A percentile compares a stretch with the other conserved stretches of the same genome.
phyloP scores from a whole-genome alignment of 805 yeast genomes.

The Starmerella apis region DNA sequence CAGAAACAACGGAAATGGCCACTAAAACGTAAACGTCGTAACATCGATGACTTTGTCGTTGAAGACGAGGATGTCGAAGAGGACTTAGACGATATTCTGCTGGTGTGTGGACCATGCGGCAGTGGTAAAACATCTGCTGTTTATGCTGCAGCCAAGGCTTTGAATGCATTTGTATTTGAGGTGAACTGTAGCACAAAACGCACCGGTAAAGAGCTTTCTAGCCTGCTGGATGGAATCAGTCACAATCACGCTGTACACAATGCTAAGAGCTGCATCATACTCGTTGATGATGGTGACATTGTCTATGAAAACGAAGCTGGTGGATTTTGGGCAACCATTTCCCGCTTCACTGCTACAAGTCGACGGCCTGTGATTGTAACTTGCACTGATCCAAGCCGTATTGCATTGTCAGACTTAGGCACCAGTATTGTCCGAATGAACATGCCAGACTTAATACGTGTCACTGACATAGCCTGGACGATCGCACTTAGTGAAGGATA shows the following conservation, averaged over 20 bases:
- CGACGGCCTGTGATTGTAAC: constrained; percentile 64
- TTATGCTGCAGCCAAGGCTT: constrained; percentile 51
- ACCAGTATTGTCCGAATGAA: constrained; percentile 3
- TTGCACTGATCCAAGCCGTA: constrained; percentile 38
- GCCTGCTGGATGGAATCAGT: constrained; percentile 61
- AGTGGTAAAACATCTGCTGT: constrained; percentile 70
- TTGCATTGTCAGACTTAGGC: constrained; percentile 6
- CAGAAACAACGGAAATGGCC: constrained; percentile 3
- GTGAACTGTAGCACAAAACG: constrained; percentile 65
- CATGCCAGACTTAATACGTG: constrained; percentile 12
- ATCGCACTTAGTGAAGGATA: constrained; percentile 34
- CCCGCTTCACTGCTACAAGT: constrained; percentile 48
- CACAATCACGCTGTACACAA: constrained; percentile 69
- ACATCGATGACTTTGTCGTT: constrained; percentile 28
- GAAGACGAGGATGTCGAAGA: constrained; percentile 26
- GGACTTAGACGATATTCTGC: constrained; percentile 34
- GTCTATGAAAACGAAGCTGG: constrained; percentile 60
- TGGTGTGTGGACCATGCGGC: constrained; percentile 54
- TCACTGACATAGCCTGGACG: constrained; percentile 27
- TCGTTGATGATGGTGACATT: constrained; percentile 79
- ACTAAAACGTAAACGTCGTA: constrained; percentile 6
- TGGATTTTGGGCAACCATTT: constrained; percentile 67
- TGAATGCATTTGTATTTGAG: constrained; percentile 69
- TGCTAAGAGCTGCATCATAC: constrained; percentile 52
- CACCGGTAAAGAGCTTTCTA: constrained; percentile 57